A percentile compares a stretch with the other conserved stretches of the same genome.
These are phyloP conservation scores for Aspergillus olivimuriae DNA, from an alignment of 495 filamentous ascomycete genomes.

Conservation along the genomic window DNA sequence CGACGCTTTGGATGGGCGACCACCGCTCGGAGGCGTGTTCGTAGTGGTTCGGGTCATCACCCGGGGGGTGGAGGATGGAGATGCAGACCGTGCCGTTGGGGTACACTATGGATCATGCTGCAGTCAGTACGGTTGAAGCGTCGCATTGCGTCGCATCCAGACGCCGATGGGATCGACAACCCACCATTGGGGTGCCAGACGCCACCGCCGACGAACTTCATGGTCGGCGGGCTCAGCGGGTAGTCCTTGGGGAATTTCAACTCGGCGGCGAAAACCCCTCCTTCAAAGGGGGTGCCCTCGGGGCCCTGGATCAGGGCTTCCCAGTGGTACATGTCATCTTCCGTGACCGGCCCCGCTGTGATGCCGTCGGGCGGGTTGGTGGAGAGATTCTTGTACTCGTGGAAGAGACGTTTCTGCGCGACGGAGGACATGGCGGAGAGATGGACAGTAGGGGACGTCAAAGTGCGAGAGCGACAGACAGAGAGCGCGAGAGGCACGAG, in stretches of 20 bases:
- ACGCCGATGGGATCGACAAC: no score
- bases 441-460: not conserved
- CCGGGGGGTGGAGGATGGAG: conserved; percentile 95
- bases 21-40: conserved; percentile 94
- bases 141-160: no score
- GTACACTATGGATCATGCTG: conserved; percentile 58
- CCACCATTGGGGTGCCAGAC: conserved; percentile 92
- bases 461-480: no score
- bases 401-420: conserved; percentile 87
- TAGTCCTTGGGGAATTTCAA: conserved; percentile 96
- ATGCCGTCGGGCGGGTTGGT: conserved; percentile 88
- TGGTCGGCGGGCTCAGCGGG: conserved; percentile 84
- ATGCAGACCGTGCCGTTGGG: conserved; percentile 90
- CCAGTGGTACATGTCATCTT: conserved; percentile 96
- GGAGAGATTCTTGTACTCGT: conserved; percentile 87
- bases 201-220: conserved; percentile 81
- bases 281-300: conserved; percentile 91
- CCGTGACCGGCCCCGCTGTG: conserved; percentile 84
- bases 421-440: conserved; percentile 37
- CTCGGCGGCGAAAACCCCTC: conserved; percentile 89
- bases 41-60: conserved; percentile 98
- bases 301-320: conserved; percentile 95
- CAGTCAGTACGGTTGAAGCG: not conserved
- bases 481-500: no score
- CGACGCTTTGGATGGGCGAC: conserved; percentile 93